A percentile compares a stretch with the other conserved stretches of the same genome.
Conservation (phyloP, 2,329 filamentous ascomycete genomes). For the Thelonectria blattea region DNA sequence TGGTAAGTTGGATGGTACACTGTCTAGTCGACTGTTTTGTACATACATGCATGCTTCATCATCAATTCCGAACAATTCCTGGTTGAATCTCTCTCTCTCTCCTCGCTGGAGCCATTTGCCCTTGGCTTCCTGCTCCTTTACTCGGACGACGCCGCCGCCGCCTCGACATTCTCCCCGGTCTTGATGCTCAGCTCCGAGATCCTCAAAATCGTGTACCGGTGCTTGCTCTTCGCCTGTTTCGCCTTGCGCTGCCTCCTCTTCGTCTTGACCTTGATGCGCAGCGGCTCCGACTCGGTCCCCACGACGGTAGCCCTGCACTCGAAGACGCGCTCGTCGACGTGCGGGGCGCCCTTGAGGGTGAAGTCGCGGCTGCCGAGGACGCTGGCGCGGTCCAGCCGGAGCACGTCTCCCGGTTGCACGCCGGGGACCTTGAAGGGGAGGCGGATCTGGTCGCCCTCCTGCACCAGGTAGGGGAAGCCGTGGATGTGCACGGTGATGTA, state of each 20-base stretch:
- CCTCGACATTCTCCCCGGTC: slow-evolving; percentile 48
- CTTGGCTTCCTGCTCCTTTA: slow-evolving; percentile 13
- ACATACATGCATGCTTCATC: slow-evolving; percentile 34
- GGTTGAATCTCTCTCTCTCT: slow-evolving; percentile 11
- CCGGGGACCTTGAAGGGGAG: slow-evolving; percentile 81
- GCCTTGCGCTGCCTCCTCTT: slow-evolving; percentile 77
- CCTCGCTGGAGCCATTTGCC: slow-evolving; percentile 4
- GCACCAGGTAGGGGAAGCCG: slow-evolving; percentile 79
- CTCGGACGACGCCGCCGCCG: slow-evolving; percentile 24
- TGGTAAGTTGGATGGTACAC: slow-evolving; percentile 36
- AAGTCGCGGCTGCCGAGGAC: slow-evolving; percentile 87
- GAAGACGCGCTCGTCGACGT: slow-evolving; percentile 82
- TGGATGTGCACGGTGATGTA: slow-evolving; percentile 84
- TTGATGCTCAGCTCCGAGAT: slow-evolving; percentile 81
- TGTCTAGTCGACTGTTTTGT: slow-evolving; percentile 35
- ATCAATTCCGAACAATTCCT: slow-evolving; percentile 12
- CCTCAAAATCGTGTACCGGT: slow-evolving; percentile 83
- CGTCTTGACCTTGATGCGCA: slow-evolving; percentile 80
- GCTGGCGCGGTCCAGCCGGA: slow-evolving; percentile 86
- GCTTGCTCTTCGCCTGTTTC: slow-evolving; percentile 85
- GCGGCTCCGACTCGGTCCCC: slow-evolving; percentile 80
- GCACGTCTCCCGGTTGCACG: slow-evolving; percentile 79
- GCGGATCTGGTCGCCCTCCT: slow-evolving; percentile 74
- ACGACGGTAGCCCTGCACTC: slow-evolving; percentile 85
- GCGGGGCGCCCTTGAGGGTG: slow-evolving; percentile 82